phyloP scores from a whole-genome alignment of 345 rosid species.

The Brassica napus region DNA sequence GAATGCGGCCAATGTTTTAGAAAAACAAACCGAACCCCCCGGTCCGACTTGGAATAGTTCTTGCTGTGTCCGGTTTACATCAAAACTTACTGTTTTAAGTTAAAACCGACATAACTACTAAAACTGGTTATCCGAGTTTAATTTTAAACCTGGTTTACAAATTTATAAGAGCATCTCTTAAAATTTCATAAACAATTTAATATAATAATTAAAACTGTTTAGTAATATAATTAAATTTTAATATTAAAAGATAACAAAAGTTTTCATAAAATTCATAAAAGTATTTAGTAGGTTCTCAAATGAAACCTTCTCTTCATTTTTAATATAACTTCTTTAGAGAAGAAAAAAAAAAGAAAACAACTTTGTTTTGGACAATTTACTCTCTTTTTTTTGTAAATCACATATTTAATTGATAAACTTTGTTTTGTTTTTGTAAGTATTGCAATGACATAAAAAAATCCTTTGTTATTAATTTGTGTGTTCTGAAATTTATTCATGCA shows the following conservation, averaged over 20 bases:
- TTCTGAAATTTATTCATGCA: constrained; percentile 13
- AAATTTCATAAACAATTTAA: no score
- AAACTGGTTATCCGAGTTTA: not conserved
- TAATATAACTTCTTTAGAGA: not conserved
- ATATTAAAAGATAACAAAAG: not conserved
- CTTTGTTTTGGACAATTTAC: not conserved
- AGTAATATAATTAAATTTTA: not conserved
- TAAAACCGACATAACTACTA: not conserved
- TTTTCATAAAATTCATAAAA: no score
- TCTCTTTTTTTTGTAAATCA: not conserved
- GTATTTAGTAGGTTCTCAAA: not conserved
- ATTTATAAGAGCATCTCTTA: not conserved
- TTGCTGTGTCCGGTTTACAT: not conserved
- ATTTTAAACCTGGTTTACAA: not conserved
- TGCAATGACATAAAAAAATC: not conserved
- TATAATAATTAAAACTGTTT: no score
- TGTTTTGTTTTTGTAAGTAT: no score
- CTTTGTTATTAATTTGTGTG: not conserved
- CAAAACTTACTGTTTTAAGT: not conserved
- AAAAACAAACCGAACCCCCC: not conserved
- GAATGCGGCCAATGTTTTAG: not conserved
- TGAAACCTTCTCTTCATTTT: not conserved
- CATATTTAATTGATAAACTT: not conserved
- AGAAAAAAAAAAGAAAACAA: not conserved
- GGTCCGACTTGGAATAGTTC: not conserved